A percentile compares a stretch with the other conserved stretches of the same genome.
Conservation (phyloP, 2,329 filamentous ascomycete species). For the Monosporascus sp. region DNA sequence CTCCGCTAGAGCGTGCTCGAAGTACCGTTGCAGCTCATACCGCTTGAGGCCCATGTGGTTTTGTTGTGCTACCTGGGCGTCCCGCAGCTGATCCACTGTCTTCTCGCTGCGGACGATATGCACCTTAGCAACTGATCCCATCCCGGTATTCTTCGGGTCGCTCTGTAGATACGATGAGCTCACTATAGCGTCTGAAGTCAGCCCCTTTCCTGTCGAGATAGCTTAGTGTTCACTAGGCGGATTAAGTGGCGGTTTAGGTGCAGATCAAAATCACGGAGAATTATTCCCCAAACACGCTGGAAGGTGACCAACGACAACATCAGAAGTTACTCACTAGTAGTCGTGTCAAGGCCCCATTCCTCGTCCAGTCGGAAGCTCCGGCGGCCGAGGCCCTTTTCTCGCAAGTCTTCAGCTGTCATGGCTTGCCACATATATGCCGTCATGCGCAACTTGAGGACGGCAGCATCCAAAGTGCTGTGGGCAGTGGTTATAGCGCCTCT, state of each 20-base stretch:
- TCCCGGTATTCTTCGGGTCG: slow-evolving; percentile 28
- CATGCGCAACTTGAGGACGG: slow-evolving; percentile 67
- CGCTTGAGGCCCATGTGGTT: slow-evolving; percentile 50
- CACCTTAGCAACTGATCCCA: slow-evolving; percentile 62
- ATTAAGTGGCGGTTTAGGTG: too few relatives aligned
- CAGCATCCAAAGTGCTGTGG: slow-evolving; percentile 50
- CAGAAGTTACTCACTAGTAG: not conserved
- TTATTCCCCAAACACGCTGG: too few relatives aligned
- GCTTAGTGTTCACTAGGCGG: too few relatives aligned
- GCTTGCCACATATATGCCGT: slow-evolving; percentile 73
- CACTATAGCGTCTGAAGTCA: not conserved
- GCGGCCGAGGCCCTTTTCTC: slow-evolving; percentile 60
- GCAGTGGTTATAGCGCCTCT: slow-evolving; percentile 48
- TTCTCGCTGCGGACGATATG: slow-evolving; percentile 62
- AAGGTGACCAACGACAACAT: too few relatives aligned
- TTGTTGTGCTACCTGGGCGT: slow-evolving; percentile 61
- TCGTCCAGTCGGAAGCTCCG: slow-evolving; percentile 70
- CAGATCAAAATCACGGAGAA: too few relatives aligned
- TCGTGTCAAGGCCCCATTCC: slow-evolving; percentile 63
- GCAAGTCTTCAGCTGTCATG: slow-evolving; percentile 71
- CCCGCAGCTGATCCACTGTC: slow-evolving; percentile 61
- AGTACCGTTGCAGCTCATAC: slow-evolving; percentile 44
- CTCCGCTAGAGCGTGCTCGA: slow-evolving; percentile 40
- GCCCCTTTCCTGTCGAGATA: too few relatives aligned
- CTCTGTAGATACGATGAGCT: slow-evolving; percentile 1